Evolutionary conservation across 305 asterid genomes (phyloP), one percentile per base, ranked within the genome.

Genomic region (Solanum hybrid): DNA sequence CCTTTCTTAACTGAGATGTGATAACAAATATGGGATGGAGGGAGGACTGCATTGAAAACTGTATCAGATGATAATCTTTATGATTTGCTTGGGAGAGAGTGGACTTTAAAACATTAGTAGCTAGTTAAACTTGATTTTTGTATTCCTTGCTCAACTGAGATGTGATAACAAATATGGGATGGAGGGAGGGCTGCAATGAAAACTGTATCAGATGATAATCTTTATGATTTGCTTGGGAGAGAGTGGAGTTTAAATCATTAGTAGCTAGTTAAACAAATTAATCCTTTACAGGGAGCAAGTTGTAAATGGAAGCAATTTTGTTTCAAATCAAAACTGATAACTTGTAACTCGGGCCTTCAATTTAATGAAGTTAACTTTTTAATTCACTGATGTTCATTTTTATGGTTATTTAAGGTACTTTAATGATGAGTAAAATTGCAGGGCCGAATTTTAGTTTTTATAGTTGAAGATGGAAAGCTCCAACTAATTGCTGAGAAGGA

Each of bases 371-470:
- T 16, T 6, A 29, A 84, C 40, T 51, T 51, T 17, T 81, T 81
- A 81, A 81, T 81, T 81, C 86, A 42, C 71, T 20, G 75, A 51
- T 84, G 75, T 51, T 84, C 31, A 20, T 84, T 51, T 82, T 17
- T 51, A 84, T 84, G 87, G 31, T 51, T 84, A 20, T 31, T 82
- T 51, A 84, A 82, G 40, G 42, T 84, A 84, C 42, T 34, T 69
- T 81, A 78, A 26, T 34, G 69, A 81, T 88, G 75, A 87, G 46
- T 81, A 88, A 60, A 60, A 85, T 79, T 90, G 91, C 91, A 97
- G 99, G 99, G 99, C 51, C 96, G 99, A 36, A 94, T 97, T 90
- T 91, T 97, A 82, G 98, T 97, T 91, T 97, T 97, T 91, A 91
- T 95, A 7, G 99, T 96, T 71, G 99, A 96, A 94, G 98, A 96